Percentiles rank a stretch among this genome's conserved stretches.
Evolutionary conservation across 2,329 filamentous ascomycete genomes (phyloP).

Genomic region (Xylaria sp.): DNA sequence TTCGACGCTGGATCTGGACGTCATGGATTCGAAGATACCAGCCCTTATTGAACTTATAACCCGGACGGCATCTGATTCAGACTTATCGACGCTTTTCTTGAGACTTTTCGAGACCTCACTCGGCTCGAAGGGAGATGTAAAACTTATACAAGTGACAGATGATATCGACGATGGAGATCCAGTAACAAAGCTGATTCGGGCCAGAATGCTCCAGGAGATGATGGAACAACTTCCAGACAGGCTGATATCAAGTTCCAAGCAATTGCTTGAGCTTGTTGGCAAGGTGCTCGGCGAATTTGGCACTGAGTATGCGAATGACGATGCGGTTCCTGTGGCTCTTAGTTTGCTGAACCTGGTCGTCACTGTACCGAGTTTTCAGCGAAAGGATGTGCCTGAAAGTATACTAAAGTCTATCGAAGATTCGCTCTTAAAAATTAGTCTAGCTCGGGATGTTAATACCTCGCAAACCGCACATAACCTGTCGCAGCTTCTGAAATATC

Average conservation of each 20-base stretch:
- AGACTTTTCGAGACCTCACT: slow-evolving; percentile 69
- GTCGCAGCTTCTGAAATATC: slow-evolving; percentile 64
- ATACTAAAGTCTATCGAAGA: slow-evolving; percentile 59
- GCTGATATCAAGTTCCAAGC: slow-evolving; percentile 70
- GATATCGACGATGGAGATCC: slow-evolving; percentile 50
- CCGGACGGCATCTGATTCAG: slow-evolving; percentile 62
- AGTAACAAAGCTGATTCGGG: slow-evolving; percentile 62
- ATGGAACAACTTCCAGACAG: slow-evolving; percentile 71
- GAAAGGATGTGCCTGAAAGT: slow-evolving; percentile 55
- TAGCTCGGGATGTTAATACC: slow-evolving; percentile 52
- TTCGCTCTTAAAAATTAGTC: slow-evolving; percentile 58
- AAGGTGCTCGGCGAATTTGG: slow-evolving; percentile 65
- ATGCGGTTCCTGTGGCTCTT: slow-evolving; percentile 63
- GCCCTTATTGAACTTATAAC: slow-evolving; percentile 62
- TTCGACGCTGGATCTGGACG: slow-evolving; percentile 49
- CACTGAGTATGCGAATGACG: slow-evolving; percentile 55
- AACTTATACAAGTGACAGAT: slow-evolving; percentile 45
- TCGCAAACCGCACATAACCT: slow-evolving; percentile 67
- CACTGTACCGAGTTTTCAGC: slow-evolving; percentile 66
- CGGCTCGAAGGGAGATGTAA: slow-evolving; percentile 40
- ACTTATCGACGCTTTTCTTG: slow-evolving; percentile 70
- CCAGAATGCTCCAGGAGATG: slow-evolving; percentile 72
- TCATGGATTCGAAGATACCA: slow-evolving; percentile 60
- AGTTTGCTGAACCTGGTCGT: slow-evolving; percentile 71
- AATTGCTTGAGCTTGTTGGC: slow-evolving; percentile 71